Percentiles rank a stretch among this genome's conserved stretches.
phyloP scores from a whole-genome alignment of 106 monocot species.

The Vanilla planifolia region DNA sequence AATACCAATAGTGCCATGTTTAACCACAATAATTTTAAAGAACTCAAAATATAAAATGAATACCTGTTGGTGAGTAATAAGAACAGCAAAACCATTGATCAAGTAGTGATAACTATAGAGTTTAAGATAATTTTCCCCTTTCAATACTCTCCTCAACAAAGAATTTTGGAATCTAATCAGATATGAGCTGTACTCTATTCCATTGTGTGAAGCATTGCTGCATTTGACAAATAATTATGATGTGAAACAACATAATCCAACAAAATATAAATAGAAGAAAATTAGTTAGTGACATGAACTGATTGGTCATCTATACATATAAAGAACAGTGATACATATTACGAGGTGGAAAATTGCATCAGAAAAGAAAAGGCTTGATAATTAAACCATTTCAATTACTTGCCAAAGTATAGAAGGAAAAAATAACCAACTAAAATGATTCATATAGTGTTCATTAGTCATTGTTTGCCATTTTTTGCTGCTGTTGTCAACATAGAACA shows the following conservation, averaged over 20 bases:
- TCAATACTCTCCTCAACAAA: conserved; percentile 56
- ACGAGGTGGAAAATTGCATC: not conserved
- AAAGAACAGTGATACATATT: not conserved
- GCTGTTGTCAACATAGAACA: no score
- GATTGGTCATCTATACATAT: not conserved
- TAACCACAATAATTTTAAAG: not conserved
- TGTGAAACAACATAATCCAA: not conserved
- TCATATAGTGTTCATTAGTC: no score
- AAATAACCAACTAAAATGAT: no score
- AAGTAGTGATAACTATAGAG: conserved; percentile 88
- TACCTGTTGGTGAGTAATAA: conserved; percentile 79
- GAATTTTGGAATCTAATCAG: conserved; percentile 71
- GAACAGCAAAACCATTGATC: conserved; percentile 88
- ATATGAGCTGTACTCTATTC: conserved; percentile 46
- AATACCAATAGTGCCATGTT: not conserved
- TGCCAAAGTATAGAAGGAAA: no score
- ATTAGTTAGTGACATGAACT: not conserved
- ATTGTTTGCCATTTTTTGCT: no score
- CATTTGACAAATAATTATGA: conserved; percentile 7
- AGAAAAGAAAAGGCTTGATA: not conserved
- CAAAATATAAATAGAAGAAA: not conserved
- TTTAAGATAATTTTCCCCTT: conserved; percentile 74
- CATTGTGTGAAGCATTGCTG: conserved; percentile 51
- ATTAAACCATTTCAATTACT: not conserved
- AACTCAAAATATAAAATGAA: not conserved